Base-by-base conservation (phyloP, 2,329 filamentous ascomycete genomes). In the Nemania serpens region DNA sequence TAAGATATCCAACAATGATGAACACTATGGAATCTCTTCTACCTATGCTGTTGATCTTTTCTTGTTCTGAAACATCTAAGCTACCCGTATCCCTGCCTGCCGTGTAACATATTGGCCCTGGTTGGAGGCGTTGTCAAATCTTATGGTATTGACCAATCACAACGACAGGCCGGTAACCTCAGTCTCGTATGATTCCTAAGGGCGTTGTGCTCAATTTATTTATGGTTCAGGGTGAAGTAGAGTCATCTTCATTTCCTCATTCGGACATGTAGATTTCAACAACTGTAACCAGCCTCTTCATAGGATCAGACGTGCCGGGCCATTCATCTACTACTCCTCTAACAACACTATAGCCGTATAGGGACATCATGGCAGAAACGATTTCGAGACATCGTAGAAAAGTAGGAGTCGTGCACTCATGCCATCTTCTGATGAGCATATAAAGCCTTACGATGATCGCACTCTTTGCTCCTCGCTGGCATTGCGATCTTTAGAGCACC, bases 171-270 rank as follows among this genome's bases (percentile, higher is more conserved):
- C 11, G 15, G 13, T 13, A 25, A 48, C 45, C 10, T 17, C 25
- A 20, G 45, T 34, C 33, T 48, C 22, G 15, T 12, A 48, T 33
- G 45, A 48, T 48, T 48, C 45, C 45, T 48, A 48, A 48, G 45
- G 2, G 22, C 33, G 6, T 17, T n/a, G 5, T 13, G 9, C 25
- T 48, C 45, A 48, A 48, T 48, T 48, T 34, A 18, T 29, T 48
- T 34, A 12, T 29, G 11, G 2, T 2, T 5, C 13, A 9, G 22
- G 15, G 25, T 29, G 2, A 12, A 3, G 15, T 34, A n/a, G 22
- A 34, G 45, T 48, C 45, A 48, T 48, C 45, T 29, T 15, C n/a
- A 33, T 34, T 48, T 48, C 45, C 45, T 22, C 20, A 48, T 48
- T 48, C 15, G 45, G 45, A 48, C 33, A 12, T 48, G 12, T n/a